Evolutionary conservation across 1,139 yeast species (phyloP), one percentile per base, ranked within the genome.

Genomic region (Candida neerlandica): DNA sequence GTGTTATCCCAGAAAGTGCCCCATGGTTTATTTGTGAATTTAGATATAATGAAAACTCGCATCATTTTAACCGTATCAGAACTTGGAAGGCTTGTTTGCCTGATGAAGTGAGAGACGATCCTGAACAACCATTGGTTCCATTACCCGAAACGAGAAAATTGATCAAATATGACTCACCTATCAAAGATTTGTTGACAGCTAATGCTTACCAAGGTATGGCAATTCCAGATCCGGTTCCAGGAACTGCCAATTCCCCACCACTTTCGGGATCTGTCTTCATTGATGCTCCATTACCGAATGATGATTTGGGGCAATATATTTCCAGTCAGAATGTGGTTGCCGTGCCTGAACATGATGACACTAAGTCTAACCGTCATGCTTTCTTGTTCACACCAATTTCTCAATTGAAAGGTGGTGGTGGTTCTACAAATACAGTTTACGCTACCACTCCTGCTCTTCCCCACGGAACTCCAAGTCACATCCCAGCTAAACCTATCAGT

Each of bases 1-100:
- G 75, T 9, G 67, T 75, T 23, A 78, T 86, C 41, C 88, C 89
- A 6, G 75, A 71, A 43, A 87, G 84, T 45, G 89, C 95, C 18
- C 94, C 96, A 4, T 81, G 96, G 66, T 94, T 91, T 67, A 87
- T 95, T 58, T 94, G 99, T 72, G 99, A 94, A 69, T 89, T 85
- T 66, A 84, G 99, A 61, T 94, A 92, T 70, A 94, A 94, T 64
- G 98, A 92, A 64, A 80, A 82, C 51, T 96, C 89, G 61, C 90
- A 89, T 64, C 86, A 86, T 26, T 94, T 94, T 75, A 94, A 94
- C 70, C 86, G 95, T 64, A 94, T 94, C 61, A 82, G 98, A 63
- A 94, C 99, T 1, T 94, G 99, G 99, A 94, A 90, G 67, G 98
- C 97, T 3, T 94, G 99, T 73, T 79, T 94, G 57, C 99, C 99